Evolutionary conservation across 495 filamentous ascomycete species (phyloP), one percentile per base, ranked within the genome.

Genomic region (Trichocladium antarcticum): DNA sequence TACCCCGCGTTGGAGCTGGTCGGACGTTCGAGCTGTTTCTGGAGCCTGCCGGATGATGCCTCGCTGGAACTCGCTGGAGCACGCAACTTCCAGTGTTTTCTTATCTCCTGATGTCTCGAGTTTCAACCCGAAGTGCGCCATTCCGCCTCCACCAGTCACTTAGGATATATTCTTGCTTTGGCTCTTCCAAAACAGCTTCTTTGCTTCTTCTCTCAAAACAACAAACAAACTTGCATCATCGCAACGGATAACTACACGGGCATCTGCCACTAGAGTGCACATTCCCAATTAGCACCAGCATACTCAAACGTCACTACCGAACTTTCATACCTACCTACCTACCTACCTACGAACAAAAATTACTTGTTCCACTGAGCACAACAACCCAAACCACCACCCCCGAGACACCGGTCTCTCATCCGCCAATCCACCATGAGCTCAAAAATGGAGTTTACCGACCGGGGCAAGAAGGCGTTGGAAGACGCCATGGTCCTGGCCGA

Each of bases 361-460:
- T 45, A 11, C 28, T 31, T 29, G 20, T 49, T 41, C 22, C 12
- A 32, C 32, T 35, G 35, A 42, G 37, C 29, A 47, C 47, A 44
- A 45, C 36, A n/a, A 55, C 37, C 32, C 41, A 14, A 37, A 28
- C 44, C 40, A 48, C 49, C 17, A 12, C 17, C 45, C 24, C 41
- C 45, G 51, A 56, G 53, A 62, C 53, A 53, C 22, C 39, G 27
- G 55, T 58, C 54, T 62, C 54, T 24, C 43, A 46, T 19, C 20
- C 15, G 16, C 34, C 22, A 39, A 55, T 35, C 41, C 62, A 70
- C 42, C 8, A 77, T 77, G 75, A 68, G 61, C 57, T 67, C 73
- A 27, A 68, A 73, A 29, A 83, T 85, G 79, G 81, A 93, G 58
- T 93, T 94, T 60, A 98, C 92, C 50, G 92, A 97, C 62, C 75